phyloP scores from a whole-genome alignment of 495 filamentous ascomycete genomes.

The Penicillium paxilli region DNA sequence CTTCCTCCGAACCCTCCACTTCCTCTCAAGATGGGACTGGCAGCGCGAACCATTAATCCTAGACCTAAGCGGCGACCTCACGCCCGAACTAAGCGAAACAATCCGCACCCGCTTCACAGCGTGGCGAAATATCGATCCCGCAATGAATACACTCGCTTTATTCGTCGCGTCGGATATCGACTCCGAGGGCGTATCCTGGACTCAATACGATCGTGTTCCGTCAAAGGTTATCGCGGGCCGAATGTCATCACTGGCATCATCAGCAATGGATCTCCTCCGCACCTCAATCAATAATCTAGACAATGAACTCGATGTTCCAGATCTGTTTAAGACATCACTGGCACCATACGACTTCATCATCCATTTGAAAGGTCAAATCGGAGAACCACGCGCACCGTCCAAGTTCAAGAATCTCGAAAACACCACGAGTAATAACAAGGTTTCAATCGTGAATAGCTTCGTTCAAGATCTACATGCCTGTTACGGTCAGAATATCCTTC shows the following conservation, averaged over 20 bases:
- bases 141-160: constrained; percentile 78
- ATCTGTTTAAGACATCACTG: constrained; percentile 67
- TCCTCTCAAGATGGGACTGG: constrained; percentile 91
- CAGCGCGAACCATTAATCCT: constrained; percentile 75
- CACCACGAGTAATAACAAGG: constrained; percentile 18
- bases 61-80: constrained; percentile 65
- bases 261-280: constrained; percentile 61
- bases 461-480: constrained; percentile 58
- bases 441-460: constrained; percentile 49
- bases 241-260: constrained; percentile 77
- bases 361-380: constrained; percentile 58
- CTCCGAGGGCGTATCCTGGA: constrained; percentile 75
- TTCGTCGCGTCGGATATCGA: constrained; percentile 82
- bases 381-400: constrained; percentile 22
- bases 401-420: constrained; percentile 73
- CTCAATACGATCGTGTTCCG: constrained; percentile 63
- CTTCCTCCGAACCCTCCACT: constrained; percentile 75
- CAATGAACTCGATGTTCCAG: constrained; percentile 53
- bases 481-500: constrained; percentile 64
- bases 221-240: constrained; percentile 80
- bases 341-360: constrained; percentile 85
- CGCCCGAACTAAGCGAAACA: constrained; percentile 43
- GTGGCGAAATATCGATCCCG: constrained; percentile 80
- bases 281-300: constrained; percentile 54
- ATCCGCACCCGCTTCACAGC: constrained; percentile 74